Conservation (phyloP, 306 rosid species). For the Cicer judaicum region DNA sequence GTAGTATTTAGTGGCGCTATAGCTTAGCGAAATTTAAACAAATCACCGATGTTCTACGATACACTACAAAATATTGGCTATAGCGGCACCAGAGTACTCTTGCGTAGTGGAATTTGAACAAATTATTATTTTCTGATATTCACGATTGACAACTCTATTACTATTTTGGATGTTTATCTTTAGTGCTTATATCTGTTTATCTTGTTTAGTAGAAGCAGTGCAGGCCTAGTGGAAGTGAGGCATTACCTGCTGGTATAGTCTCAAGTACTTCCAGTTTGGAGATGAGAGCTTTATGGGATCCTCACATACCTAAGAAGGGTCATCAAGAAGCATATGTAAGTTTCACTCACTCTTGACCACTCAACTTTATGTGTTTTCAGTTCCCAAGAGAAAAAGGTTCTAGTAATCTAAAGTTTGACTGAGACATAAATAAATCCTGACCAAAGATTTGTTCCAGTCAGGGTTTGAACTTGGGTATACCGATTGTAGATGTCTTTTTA, state of each 20-base stretch:
- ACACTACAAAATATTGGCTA: too few species aligned
- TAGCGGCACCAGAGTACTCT: too few species aligned
- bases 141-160: too few species aligned
- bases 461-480: neutral
- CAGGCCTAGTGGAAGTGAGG: constrained; percentile 78
- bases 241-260: constrained; percentile 78
- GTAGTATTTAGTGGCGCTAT: too few species aligned
- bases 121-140: too few species aligned
- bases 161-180: constrained; percentile 4
- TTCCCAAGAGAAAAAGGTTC: neutral
- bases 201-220: constrained; percentile 70
- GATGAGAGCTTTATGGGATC: constrained; percentile 68
- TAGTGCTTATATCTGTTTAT: constrained; percentile 47
- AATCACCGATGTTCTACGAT: too few species aligned
- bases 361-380: neutral
- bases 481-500: too few species aligned
- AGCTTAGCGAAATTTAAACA: too few species aligned
- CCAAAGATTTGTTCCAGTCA: neutral
- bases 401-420: neutral
- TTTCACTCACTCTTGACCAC: constrained; percentile 12
- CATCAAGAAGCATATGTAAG: constrained; percentile 36
- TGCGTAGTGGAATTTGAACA: too few species aligned
- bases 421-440: neutral
- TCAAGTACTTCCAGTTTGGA: constrained; percentile 66
- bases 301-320: constrained; percentile 14